Evolutionary conservation across 495 filamentous ascomycete genomes (phyloP), one percentile per base, ranked within the genome.

Genomic region (Penicillium mononematosum): DNA sequence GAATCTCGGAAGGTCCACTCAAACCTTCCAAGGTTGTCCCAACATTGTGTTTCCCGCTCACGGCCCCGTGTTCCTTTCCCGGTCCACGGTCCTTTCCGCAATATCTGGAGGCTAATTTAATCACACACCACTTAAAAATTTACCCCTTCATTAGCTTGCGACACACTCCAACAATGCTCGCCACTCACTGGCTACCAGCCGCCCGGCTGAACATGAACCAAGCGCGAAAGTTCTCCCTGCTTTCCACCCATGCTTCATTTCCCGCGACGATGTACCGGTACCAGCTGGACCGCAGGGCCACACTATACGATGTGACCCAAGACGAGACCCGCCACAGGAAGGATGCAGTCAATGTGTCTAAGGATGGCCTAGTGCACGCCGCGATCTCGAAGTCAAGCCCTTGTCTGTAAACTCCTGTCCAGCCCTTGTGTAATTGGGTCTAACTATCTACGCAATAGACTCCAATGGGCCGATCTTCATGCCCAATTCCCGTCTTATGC

Each of bases 401-500:
- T 10, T 55, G 53, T 55, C 12, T 9, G 53, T 55, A 25, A 34
- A 24, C 10, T n/a, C 27, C 19, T 19, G 2, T 39, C 19, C 8
- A 27, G 5, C 22, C 19, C 5, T 14, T n/a, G 11, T 20, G 32
- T 5, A 11, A 17, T 14, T 3, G 32, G 5, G 36, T 39, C 36
- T 22, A 22, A 24, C 53, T 39, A 38, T 47, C 32, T 55, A 9
- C 17, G 20, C n/a, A 27, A 17, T n/a, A 55, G 53, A 55, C 32
- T 55, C 53, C 20, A 55, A 55, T 14, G 53, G 53, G n/a, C 53
- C 53, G 10, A 25, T 55, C 0, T 55, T 55, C 16, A 55, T 55
- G 53, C 53, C 53, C 8, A 55, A 55, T 19, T 47, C 53, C n/a
- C 53, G 53, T 20, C 43, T 55, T 6, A 46, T 55, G 53, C 53